These are phyloP conservation scores for Vaccinium macrocarpon DNA, from an alignment of 148 eudicot species.

Conservation along the genomic window DNA sequence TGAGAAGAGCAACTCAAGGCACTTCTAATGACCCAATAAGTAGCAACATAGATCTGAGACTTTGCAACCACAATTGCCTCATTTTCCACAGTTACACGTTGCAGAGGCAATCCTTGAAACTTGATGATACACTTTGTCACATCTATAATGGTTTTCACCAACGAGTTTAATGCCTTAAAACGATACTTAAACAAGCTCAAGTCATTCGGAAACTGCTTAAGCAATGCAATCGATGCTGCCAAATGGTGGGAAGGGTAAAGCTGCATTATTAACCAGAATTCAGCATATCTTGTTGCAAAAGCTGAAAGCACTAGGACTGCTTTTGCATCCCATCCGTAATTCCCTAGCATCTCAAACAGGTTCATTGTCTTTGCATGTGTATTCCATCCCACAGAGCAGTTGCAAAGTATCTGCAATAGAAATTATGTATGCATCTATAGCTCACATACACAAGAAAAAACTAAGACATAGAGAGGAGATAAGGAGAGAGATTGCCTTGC, in stretches of 20 bases:
- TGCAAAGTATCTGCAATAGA: conserved; percentile 43
- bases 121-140: conserved; percentile 35
- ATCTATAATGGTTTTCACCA: conserved; percentile 39
- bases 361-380: conserved; percentile 38
- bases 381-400: conserved; percentile 29
- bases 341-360: conserved; percentile 43
- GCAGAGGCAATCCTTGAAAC: conserved; percentile 43
- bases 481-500: conserved; percentile 37
- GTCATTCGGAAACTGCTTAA: conserved; percentile 41
- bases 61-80: conserved; percentile 26
- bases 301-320: conserved; percentile 51
- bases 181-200: conserved; percentile 25
- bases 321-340: conserved; percentile 70
- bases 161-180: conserved; percentile 32
- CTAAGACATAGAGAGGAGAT: not conserved
- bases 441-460: not conserved
- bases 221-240: conserved; percentile 47
- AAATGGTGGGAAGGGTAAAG: conserved; percentile 32
- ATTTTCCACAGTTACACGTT: conserved; percentile 33
- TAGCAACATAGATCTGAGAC: conserved; percentile 42
- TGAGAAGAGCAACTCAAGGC: conserved; percentile 43
- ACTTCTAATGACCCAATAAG: conserved; percentile 69
- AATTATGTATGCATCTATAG: not conserved
- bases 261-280: conserved; percentile 56
- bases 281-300: conserved; percentile 46